Evolutionary conservation across 371 early-diverging fungal species (phyloP).

Genomic region (Paraphysoderma sedebokerense): DNA sequence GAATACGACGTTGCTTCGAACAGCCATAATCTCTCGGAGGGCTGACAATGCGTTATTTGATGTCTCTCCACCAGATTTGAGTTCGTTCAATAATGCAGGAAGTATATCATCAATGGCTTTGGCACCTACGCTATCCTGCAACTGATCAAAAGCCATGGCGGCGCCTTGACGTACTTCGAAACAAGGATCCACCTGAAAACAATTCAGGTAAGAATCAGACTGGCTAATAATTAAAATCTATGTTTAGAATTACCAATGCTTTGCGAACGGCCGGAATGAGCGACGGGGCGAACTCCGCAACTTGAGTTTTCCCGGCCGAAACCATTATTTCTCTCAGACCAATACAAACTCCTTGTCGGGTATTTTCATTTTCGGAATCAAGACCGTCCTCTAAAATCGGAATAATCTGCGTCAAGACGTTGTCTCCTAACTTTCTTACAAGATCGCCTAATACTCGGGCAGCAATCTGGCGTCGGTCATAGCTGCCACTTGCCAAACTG

Average conservation of each 20-base stretch:
- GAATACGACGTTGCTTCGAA: constrained; percentile 86
- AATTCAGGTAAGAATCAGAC: too few relatives aligned
- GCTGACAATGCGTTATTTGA: constrained; percentile 56
- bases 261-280: constrained; percentile 62
- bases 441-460: constrained; percentile 87
- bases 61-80: constrained; percentile 15
- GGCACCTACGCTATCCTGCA: constrained; percentile 75
- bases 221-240: too few relatives aligned
- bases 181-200: too few relatives aligned
- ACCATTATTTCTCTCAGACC: constrained; percentile 83
- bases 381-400: constrained; percentile 75
- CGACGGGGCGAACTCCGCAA: constrained; percentile 62
- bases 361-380: constrained; percentile 36
- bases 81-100: constrained; percentile 64
- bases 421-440: constrained; percentile 86
- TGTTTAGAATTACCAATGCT: too few relatives aligned
- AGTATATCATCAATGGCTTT: constrained; percentile 82
- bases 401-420: constrained; percentile 62
- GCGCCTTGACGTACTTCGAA: constrained; percentile 90
- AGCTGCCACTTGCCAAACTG: constrained; percentile 46
- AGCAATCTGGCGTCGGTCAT: constrained; percentile 51
- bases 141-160: constrained; percentile 78
- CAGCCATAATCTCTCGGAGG: constrained; percentile 89
- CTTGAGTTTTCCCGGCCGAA: constrained; percentile 59
- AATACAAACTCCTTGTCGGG: constrained; percentile 80